A percentile compares a stretch with the other conserved stretches of the same genome.
Conservation (phyloP, 2,329 filamentous ascomycete genomes). For the Escovopsis sp. region DNA sequence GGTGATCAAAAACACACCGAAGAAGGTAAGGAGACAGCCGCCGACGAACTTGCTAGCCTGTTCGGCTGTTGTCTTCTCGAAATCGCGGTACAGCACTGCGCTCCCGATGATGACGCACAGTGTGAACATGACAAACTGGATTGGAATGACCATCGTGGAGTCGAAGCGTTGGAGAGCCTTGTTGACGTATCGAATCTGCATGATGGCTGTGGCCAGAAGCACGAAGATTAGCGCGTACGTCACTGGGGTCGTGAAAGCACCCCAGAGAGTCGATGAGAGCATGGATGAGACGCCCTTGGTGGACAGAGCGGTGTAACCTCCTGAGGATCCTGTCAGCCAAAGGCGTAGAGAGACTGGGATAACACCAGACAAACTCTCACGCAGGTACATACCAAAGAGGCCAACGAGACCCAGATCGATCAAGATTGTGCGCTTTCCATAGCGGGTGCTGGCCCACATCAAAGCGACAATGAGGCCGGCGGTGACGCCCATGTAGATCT, state of each 20-base stretch:
- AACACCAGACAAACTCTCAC: not conserved
- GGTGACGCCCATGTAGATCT: constrained; percentile 75
- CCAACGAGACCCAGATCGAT: constrained; percentile 90
- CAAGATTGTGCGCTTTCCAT: constrained; percentile 74
- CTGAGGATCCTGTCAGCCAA: constrained; percentile 24
- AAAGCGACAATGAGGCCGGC: constrained; percentile 56
- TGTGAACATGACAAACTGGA: constrained; percentile 94
- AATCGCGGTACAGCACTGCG: constrained; percentile 86
- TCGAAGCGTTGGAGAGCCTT: constrained; percentile 78
- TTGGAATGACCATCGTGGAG: constrained; percentile 94
- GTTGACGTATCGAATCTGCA: constrained; percentile 97
- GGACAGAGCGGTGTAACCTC: constrained; percentile 89
- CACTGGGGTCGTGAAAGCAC: constrained; percentile 79
- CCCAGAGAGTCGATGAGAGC: constrained; percentile 78
- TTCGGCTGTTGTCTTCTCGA: constrained; percentile 62
- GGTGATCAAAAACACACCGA: constrained; percentile 94
- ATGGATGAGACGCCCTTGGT: constrained; percentile 95
- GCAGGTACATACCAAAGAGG: constrained; percentile 57
- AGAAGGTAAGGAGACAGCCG: constrained; percentile 83
- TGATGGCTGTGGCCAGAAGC: constrained; percentile 69
- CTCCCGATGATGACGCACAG: constrained; percentile 90
- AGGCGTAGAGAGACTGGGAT: not conserved
- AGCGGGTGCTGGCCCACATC: constrained; percentile 69
- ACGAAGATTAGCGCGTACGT: constrained; percentile 76
- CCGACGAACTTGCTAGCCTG: constrained; percentile 76